Conservation (phyloP, 352 stramenopile species). For the Phytophthora podocarpi region DNA sequence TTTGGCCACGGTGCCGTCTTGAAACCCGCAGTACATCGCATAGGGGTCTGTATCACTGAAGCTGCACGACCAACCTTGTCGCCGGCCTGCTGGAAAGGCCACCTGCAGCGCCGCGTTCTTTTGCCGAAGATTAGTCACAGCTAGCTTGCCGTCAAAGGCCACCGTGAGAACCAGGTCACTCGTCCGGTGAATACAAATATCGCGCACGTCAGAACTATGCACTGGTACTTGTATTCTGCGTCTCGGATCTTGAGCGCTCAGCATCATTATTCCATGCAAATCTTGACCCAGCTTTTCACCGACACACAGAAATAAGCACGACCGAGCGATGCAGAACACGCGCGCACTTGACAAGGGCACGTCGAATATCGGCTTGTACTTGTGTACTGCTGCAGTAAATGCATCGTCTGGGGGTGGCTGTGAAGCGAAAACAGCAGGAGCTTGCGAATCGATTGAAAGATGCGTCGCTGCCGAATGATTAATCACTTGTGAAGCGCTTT, state of each 20-base stretch:
- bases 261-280: conserved; percentile 49
- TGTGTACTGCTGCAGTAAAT: conserved; percentile 18
- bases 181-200: conserved; percentile 49
- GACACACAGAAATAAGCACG: conserved; percentile 56
- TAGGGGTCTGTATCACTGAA: conserved; percentile 44
- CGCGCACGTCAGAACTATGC: conserved; percentile 59
- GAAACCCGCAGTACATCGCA: conserved; percentile 60
- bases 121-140: conserved; percentile 49
- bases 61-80: conserved; percentile 62
- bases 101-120: conserved; percentile 49
- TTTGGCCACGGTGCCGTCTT: conserved; percentile 52
- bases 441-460: not conserved
- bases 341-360: conserved; percentile 45
- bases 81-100: conserved; percentile 37
- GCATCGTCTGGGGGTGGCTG: not conserved
- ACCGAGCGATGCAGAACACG: conserved; percentile 59
- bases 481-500: not conserved
- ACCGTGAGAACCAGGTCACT: conserved; percentile 50
- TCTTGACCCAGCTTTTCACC: conserved; percentile 41
- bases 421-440: not conserved
- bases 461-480: not conserved
- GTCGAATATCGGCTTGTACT: conserved; percentile 52
- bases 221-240: conserved; percentile 32
- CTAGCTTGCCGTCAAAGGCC: conserved; percentile 67
- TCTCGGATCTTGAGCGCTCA: conserved; percentile 44